Evolutionary conservation across 192 early-diverging fungal species (phyloP).

Genomic region (Neocallimastix lanati): DNA sequence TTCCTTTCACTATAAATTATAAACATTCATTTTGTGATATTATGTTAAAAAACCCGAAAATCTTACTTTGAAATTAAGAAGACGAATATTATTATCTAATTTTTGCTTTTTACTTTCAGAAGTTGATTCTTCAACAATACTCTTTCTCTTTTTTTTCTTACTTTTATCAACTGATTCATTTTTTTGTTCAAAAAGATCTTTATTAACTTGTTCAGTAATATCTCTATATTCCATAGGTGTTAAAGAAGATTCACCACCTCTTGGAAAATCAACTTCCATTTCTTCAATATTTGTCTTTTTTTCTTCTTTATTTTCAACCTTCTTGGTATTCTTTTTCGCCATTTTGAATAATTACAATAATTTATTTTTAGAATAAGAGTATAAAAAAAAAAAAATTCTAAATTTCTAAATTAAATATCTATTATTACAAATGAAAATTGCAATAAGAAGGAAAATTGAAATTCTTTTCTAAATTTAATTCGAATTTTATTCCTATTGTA

Average conservation of each 20-base stretch:
- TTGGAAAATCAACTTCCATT: conserved; percentile 56
- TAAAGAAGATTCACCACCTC: conserved; percentile 59
- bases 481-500: no score
- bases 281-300: background rate
- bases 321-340: background rate
- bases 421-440: no score
- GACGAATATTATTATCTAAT: background rate
- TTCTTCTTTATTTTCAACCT: background rate
- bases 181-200: conserved; percentile 30
- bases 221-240: conserved; percentile 72
- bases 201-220: conserved; percentile 50
- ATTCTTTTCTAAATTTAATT: no score
- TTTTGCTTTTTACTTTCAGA: background rate
- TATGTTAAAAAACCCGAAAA: background rate
- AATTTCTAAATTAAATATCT: no score
- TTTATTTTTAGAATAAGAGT: background rate
- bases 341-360: background rate
- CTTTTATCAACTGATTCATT: background rate
- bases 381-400: no score
- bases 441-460: no score
- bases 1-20: no score
- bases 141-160: background rate
- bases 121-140: background rate
- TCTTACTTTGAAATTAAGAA: background rate
- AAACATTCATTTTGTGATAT: no score